Evolutionary conservation across 257 asterid species (phyloP).

Genomic region (Primulina tabacum): DNA sequence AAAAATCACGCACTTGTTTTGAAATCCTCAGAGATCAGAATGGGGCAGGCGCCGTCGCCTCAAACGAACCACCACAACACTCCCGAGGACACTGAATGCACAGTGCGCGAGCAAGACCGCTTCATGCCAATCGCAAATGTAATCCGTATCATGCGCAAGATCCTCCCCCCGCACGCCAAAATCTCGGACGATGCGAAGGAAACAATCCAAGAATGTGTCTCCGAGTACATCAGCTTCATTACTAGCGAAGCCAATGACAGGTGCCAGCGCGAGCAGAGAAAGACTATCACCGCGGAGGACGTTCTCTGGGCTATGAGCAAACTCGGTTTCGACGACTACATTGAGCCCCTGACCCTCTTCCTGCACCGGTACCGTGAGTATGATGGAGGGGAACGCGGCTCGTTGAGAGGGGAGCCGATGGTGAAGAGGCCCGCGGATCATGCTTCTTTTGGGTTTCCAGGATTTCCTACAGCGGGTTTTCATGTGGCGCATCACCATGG

Average conservation of each 20-base stretch:
- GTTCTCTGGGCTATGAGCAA: constrained; percentile 97
- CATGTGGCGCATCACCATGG: constrained; percentile 54
- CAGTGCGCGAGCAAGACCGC: constrained; percentile 88
- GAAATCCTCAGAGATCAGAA: constrained; percentile 42
- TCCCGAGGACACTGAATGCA: constrained; percentile 50
- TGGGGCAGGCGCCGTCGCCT: constrained; percentile 41
- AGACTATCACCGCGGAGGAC: constrained; percentile 93
- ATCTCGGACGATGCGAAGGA: constrained; percentile 94
- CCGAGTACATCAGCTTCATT: constrained; percentile 89
- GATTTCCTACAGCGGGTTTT: constrained; percentile 34
- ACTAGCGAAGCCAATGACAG: constrained; percentile 95
- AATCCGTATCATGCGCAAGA: constrained; percentile 81
- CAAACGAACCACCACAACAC: constrained; percentile 31
- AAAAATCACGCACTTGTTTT: constrained; percentile 27
- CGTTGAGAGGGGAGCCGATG: constrained; percentile 50
- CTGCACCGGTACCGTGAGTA: constrained; percentile 71
- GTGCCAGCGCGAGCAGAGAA: constrained; percentile 91
- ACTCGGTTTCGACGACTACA: constrained; percentile 83
- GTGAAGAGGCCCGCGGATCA: constrained; percentile 53
- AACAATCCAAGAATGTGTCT: constrained; percentile 91
- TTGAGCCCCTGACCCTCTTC: constrained; percentile 83
- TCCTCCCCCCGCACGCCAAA: constrained; percentile 84
- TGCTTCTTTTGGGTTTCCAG: constrained; percentile 29
- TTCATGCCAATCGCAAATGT: constrained; percentile 98
- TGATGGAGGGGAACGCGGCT: constrained; percentile 74